A percentile compares a stretch with the other conserved stretches of the same genome.
These are phyloP conservation scores for Fusarium sp. DNA, from an alignment of 2,329 filamentous ascomycete species.

Conservation along the genomic window DNA sequence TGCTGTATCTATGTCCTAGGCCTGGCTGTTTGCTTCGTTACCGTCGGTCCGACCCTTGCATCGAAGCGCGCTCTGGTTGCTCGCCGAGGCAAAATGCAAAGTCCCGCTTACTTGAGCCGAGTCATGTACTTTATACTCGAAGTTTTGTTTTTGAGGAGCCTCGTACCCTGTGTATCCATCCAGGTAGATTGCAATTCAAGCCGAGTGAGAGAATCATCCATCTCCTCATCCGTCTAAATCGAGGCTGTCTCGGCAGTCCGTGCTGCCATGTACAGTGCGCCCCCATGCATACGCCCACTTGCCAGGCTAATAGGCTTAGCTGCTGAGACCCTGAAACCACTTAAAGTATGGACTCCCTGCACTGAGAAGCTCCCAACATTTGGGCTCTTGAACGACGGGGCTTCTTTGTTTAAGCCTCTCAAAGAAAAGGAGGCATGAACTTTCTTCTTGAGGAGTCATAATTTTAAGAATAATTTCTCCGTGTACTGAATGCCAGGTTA, in stretches of 20 bases:
- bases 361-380: not conserved
- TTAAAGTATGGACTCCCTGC: not conserved
- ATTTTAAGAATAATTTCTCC: not conserved
- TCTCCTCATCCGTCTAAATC: not conserved
- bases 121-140: not conserved
- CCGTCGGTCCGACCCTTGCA: not conserved
- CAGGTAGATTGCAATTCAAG: not conserved
- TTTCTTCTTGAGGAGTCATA: not conserved
- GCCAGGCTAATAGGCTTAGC: not conserved
- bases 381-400: not conserved
- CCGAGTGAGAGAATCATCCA: not conserved
- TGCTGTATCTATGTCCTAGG: not conserved
- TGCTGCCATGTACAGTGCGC: slow-evolving; percentile 25
- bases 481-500: not conserved
- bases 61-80: not conserved
- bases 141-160: not conserved
- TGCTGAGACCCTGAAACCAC: not conserved
- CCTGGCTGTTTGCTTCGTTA: not conserved
- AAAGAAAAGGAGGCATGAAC: not conserved
- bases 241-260: slow-evolving; percentile 13
- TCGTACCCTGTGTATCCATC: not conserved
- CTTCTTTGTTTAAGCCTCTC: not conserved
- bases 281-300: not conserved
- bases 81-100: not conserved
- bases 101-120: not conserved